Evolutionary conservation across 2,329 filamentous ascomycete species (phyloP).

Genomic region (Ambrosiella beaveri): DNA sequence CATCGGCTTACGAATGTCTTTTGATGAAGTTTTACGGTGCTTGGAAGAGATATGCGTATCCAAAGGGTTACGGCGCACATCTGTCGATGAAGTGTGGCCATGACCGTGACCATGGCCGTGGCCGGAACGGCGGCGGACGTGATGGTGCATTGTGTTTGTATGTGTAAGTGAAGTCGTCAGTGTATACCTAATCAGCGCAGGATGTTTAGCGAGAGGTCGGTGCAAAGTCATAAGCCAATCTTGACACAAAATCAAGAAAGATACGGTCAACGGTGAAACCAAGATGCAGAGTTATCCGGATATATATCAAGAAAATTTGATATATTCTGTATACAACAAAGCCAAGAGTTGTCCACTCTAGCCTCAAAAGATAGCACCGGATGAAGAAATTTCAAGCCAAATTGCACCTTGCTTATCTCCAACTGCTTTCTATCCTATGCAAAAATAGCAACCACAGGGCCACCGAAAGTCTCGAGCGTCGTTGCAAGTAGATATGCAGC

Average conservation of each 20-base stretch:
- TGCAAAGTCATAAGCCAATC: no score
- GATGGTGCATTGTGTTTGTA: slow-evolving; percentile 32
- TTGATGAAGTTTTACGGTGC: slow-evolving; percentile 25
- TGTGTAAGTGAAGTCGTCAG: neutral
- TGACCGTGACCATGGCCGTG: no score
- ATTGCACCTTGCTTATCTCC: neutral
- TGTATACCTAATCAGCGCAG: no score
- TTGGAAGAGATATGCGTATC: slow-evolving; percentile 32
- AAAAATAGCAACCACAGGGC: neutral
- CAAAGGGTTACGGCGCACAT: slow-evolving; percentile 31
- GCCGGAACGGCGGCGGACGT: slow-evolving; percentile 33
- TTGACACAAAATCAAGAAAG: no score
- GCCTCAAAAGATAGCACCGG: no score
- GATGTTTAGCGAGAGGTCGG: no score
- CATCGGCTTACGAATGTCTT: slow-evolving; percentile 29
- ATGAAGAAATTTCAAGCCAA: neutral
- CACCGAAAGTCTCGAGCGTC: neutral
- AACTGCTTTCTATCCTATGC: neutral
- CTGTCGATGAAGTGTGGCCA: slow-evolving; percentile 34
- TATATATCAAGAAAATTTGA: no score
- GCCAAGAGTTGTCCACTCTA: no score
- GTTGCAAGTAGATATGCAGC: neutral
- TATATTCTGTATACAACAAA: no score
- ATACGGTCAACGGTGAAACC: no score
- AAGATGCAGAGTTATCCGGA: no score